Base-by-base conservation (phyloP, 371 early-diverging fungal genomes). In the Mucor irregularis region DNA sequence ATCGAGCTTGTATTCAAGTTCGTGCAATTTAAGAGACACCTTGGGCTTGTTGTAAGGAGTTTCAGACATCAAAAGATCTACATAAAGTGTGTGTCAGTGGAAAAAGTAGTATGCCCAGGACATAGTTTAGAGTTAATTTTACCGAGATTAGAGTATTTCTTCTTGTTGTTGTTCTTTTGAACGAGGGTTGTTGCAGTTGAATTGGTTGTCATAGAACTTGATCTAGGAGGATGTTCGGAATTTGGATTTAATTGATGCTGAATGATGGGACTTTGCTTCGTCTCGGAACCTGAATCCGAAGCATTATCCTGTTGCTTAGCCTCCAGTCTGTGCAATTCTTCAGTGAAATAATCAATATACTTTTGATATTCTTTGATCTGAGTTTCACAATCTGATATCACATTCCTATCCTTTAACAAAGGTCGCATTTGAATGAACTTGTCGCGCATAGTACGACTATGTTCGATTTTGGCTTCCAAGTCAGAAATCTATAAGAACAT, bases 1-100 rank as follows among this genome's bases (percentile, higher is more conserved):
- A 57, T 94, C 90, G 9, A 95, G 81, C 66, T 95, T 95, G 65
- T 85, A 87, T 38, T 88, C 84, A 30, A 95, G 74, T 66, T 94
- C 93, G 30, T 87, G 86, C 40, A 95, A 69, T 69, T 92, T 93
- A 61, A 89, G 81, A 35, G 92, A 88, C 13, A 96, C 88, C 67
- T 94, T 94, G 42, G 91, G 87, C 9, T 81, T 80, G 7, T 93
- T 91, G 52, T 92, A 82, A 9, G 88, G 82, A 24, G 90, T 89
- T 38, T 87, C 87, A 13, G 86, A 82, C 62, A 86, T 90, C 31
- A 89, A 73, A 56, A 90, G 73, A 64, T 90, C 91, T 77, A 66
- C 17, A 21, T 55, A 49, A 48, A 49, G 43, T 55, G 19, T 55
- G 25, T 13, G 42, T 49, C 19, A 35, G 30, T 0, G 9, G 17